Percentiles rank a stretch among this genome's conserved stretches.
Evolutionary conservation across 2,329 filamentous ascomycete genomes (phyloP).

Genomic region (Blumeria hordei): DNA sequence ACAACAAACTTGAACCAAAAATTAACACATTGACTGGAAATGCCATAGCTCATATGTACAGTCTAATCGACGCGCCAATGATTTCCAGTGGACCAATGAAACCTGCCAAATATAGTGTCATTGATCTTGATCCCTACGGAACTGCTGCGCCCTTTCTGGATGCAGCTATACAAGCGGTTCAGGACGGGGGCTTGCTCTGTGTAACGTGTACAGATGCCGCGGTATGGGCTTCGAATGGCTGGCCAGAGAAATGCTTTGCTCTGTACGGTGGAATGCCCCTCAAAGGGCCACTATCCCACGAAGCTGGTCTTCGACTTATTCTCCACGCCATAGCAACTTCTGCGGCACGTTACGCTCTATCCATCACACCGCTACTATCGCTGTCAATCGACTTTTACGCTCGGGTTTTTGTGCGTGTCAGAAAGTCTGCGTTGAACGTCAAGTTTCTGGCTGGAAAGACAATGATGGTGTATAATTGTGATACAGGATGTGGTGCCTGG

Average conservation of each 20-base stretch:
- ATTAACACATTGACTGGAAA: constrained; percentile 57
- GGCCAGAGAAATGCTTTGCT: constrained; percentile 79
- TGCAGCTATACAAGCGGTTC: constrained; percentile 63
- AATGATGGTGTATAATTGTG: constrained; percentile 83
- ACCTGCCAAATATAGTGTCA: constrained; percentile 54
- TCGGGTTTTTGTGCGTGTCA: constrained; percentile 65
- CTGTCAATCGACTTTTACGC: constrained; percentile 93
- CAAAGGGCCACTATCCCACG: constrained; percentile 69
- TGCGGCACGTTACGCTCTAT: constrained; percentile 63
- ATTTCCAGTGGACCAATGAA: constrained; percentile 14
- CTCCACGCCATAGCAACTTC: constrained; percentile 58
- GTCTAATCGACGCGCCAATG: constrained; percentile 25
- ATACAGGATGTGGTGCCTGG: constrained; percentile 80
- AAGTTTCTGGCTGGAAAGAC: constrained; percentile 80
- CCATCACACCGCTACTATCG: constrained; percentile 75
- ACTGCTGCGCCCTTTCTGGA: constrained; percentile 85
- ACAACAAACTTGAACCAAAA: constrained; percentile 51
- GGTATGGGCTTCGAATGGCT: constrained; percentile 83
- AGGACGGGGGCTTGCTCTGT: constrained; percentile 65
- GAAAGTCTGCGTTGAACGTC: constrained; percentile 58
- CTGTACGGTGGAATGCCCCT: constrained; percentile 80
- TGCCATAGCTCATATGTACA: constrained; percentile 83
- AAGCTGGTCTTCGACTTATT: constrained; percentile 70
- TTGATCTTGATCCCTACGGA: constrained; percentile 90
- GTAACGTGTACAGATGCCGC: constrained; percentile 93